Base-by-base conservation (phyloP, 106 monocot species). In the Allium cepa region DNA sequence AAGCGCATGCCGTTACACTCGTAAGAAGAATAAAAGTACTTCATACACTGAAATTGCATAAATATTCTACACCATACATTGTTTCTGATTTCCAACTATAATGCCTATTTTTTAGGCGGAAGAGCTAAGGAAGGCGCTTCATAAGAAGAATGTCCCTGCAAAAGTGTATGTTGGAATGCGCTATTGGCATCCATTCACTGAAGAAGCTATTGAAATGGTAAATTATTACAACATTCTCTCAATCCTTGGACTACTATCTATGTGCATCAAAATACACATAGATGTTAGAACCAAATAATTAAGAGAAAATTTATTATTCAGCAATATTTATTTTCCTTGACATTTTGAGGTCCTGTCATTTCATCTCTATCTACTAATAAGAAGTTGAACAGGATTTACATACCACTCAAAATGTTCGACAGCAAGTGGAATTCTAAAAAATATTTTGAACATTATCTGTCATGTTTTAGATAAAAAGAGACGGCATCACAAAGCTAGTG, bases 131-230 rank as follows among this genome's bases (percentile, higher is more conserved):
- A 84, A 87, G 74, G 83, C 92, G 12, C 72, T 97, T 12, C 64
- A 66, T 22, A 79, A 82, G 12, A 97, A 97, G 71, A 72, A 89
- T 75, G 67, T 97, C 45, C 92, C 88, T 9, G 92, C 89, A 61
- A 84, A 97, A 73, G 97, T 97, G 62, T 97, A 92, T 78, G 89
- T 97, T 82, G 97, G 97, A 74, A 97, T 97, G 97, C 88, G 97
- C 22, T 97, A 97, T 77, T 97, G 97, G 97, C 92, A 97, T 77
- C 97, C 97, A 9, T 97, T 97, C 78, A 97, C 97, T 66, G 97
- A 97, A 81, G 97, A 97, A 84, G 97, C 97, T 56, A 97, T 97
- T 67, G 84, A 97, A 57, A 82, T 82, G 86, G 97, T 97, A 75
- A 26, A 56, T 9, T 56, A 1, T 59, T 46, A 60, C 36, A 65